A percentile compares a stretch with the other conserved stretches of the same genome.
Evolutionary conservation across 257 asterid genomes (phyloP).

Genomic region (Ajuga chamaepitys): DNA sequence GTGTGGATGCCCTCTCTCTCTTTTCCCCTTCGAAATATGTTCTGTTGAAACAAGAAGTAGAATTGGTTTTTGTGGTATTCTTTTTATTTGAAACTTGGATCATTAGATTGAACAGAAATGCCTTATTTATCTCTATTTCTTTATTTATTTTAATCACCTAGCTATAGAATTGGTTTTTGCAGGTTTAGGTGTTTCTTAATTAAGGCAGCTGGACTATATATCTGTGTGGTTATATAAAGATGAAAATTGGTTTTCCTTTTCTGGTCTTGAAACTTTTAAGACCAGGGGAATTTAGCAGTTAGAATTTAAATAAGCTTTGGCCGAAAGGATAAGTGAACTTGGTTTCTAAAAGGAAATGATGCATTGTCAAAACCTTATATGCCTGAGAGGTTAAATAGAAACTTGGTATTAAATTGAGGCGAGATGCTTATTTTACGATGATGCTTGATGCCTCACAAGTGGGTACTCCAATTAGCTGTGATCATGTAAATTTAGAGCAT

Average conservation of each 20-base stretch:
- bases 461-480: not conserved
- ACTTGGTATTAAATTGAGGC: not conserved
- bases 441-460: not conserved
- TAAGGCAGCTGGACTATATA: not conserved
- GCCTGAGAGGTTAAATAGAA: not conserved
- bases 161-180: not conserved
- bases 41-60: not conserved
- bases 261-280: not conserved
- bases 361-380: not conserved
- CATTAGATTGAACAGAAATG: not conserved
- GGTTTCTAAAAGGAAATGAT: not conserved
- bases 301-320: not conserved
- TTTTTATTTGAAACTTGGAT: not conserved
- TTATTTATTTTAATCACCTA: not conserved
- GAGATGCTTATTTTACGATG: not conserved
- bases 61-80: not conserved
- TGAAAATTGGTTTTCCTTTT: not conserved
- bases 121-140: not conserved
- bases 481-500: not conserved
- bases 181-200: not conserved
- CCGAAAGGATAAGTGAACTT: not conserved
- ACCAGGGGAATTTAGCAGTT: not conserved
- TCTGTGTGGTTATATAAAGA: not conserved
- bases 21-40: not conserved
- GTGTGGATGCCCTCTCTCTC: not conserved